Percentiles rank a stretch among this genome's conserved stretches.
These are phyloP conservation scores for Suhomyces guaymorum DNA, from an alignment of 1,139 yeast species.

Conservation along the genomic window DNA sequence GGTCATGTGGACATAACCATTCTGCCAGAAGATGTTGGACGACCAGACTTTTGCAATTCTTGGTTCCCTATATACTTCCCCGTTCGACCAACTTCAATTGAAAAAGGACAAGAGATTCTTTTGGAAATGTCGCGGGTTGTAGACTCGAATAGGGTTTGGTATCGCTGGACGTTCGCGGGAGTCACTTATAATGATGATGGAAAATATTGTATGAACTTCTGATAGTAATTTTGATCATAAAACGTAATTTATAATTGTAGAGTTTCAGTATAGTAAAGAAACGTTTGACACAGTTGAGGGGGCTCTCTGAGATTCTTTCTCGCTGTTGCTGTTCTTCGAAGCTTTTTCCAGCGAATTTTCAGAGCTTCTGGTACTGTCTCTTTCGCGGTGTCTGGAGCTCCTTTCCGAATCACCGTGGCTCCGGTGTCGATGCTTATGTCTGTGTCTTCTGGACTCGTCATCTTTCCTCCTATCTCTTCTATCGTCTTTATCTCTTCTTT, in stretches of 20 bases:
- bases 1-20: constrained; percentile 49
- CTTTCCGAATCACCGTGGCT: background rate
- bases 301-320: constrained; percentile 15
- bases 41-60: constrained; percentile 41
- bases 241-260: too few species aligned
- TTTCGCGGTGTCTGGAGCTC: constrained; percentile 1
- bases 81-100: constrained; percentile 48
- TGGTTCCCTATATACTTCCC: constrained; percentile 77
- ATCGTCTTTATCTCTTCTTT: too few species aligned
- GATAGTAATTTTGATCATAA: background rate
- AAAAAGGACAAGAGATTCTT: constrained; percentile 49
- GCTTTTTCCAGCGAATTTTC: too few species aligned
- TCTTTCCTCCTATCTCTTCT: too few species aligned
- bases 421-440: constrained; percentile 2
- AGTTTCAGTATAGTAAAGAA: background rate
- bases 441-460: constrained; percentile 14
- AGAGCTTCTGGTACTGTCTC: constrained; percentile 5
- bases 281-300: background rate
- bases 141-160: constrained; percentile 56
- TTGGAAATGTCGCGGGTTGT: constrained; percentile 41
- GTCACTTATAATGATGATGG: constrained; percentile 23
- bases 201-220: constrained; percentile 4
- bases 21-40: constrained; percentile 8
- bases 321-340: background rate
- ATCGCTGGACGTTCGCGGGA: constrained; percentile 60